phyloP scores from a whole-genome alignment of 2,329 filamentous ascomycete genomes.

The Septoria linicola region DNA sequence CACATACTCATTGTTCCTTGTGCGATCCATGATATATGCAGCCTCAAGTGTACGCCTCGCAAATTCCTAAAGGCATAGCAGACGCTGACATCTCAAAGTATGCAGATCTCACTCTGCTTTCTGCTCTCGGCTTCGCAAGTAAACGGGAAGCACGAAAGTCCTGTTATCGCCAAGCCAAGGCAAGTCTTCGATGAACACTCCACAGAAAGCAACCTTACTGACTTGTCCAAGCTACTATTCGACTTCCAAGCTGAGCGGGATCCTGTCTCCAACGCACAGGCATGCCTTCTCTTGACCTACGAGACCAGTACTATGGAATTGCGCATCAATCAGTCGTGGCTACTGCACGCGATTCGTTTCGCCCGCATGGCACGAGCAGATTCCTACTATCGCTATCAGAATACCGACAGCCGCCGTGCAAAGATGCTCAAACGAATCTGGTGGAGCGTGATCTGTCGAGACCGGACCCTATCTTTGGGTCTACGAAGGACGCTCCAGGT shows the following conservation, averaged over 20 bases:
- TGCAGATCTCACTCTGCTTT: conserved; percentile 15
- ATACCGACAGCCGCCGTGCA: conserved; percentile 18
- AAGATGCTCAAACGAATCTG: conserved; percentile 24
- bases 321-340: conserved; percentile 25
- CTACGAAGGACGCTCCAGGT: conserved; percentile 21
- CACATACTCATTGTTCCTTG: conserved; percentile 12
- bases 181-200: not conserved
- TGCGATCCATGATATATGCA: conserved; percentile 23
- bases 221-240: conserved; percentile 17
- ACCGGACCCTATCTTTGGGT: conserved; percentile 23
- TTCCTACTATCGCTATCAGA: conserved; percentile 18
- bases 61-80: not conserved
- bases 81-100: conserved; percentile 15
- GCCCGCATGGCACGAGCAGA: conserved; percentile 23
- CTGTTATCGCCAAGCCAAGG: conserved; percentile 24
- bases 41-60: conserved; percentile 13
- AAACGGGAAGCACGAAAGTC: conserved; percentile 25
- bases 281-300: conserved; percentile 22
- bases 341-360: conserved; percentile 25
- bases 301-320: conserved; percentile 23
- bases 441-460: conserved; percentile 26
- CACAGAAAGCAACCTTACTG: conserved; percentile 6
- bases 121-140: conserved; percentile 22
- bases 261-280: conserved; percentile 21
- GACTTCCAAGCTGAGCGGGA: conserved; percentile 24